phyloP scores from a whole-genome alignment of 208 protist species.

The Acanthamoeba castellanii region DNA sequence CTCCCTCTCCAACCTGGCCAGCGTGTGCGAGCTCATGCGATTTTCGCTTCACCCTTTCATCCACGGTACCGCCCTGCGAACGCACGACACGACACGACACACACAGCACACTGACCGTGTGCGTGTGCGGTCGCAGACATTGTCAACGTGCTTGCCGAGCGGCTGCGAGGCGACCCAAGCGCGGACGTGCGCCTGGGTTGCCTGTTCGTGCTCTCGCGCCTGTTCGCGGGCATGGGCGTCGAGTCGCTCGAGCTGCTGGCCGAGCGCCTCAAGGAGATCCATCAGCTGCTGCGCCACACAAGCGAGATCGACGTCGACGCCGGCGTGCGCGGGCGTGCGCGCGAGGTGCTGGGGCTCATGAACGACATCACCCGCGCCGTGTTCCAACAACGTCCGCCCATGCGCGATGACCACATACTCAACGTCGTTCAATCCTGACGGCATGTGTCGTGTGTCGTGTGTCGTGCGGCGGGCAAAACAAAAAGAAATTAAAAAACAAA shows the following conservation, averaged over 20 bases:
- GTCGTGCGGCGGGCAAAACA: too few relatives aligned
- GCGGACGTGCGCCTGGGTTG: neutral
- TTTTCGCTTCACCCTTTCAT: constrained; percentile 50
- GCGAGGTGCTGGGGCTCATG: neutral
- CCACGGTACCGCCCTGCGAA: neutral
- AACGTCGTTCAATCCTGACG: constrained; percentile 16
- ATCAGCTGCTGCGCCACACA: neutral
- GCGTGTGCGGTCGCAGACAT: neutral
- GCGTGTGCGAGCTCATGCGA: constrained; percentile 41
- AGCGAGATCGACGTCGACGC: constrained; percentile 2
- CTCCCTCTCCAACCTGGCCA: constrained; percentile 60
- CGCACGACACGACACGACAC: too few relatives aligned
- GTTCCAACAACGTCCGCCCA: neutral
- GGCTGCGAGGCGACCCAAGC: neutral
- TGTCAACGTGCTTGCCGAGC: neutral
- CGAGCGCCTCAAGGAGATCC: constrained; percentile 18
- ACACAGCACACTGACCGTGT: too few relatives aligned
- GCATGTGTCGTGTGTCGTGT: too few relatives aligned
- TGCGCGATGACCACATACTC: neutral
- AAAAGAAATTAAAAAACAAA: neutral
- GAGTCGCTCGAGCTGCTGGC: constrained; percentile 53
- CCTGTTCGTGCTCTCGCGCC: constrained; percentile 19
- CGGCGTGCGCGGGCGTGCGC: neutral
- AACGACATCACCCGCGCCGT: constrained; percentile 20
- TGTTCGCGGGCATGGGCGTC: constrained; percentile 12